Conservation (phyloP, 176 grass and related monocot genomes). For the Aegilops longissima region DNA sequence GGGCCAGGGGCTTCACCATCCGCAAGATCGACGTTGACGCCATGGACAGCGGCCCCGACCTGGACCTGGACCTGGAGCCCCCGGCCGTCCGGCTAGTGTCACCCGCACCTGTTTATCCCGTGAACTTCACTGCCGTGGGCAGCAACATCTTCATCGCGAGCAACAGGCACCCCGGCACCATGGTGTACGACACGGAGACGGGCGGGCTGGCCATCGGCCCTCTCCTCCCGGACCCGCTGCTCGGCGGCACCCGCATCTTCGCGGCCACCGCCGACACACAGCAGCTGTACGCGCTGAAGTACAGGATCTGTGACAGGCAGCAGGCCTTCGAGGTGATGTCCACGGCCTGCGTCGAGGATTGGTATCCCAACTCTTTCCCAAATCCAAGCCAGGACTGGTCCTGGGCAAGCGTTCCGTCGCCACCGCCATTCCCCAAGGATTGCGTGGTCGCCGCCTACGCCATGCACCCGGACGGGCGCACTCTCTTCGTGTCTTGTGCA, state of each 20-base stretch:
- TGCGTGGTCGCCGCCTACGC: not conserved
- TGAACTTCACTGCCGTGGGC: not conserved
- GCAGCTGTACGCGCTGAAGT: not conserved
- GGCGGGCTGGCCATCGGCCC: not conserved
- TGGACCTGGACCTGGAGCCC: too few relatives aligned
- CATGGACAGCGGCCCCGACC: too few relatives aligned
- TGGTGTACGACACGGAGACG: not conserved
- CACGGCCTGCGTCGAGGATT: not conserved
- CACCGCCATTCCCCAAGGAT: not conserved
- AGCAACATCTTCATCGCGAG: not conserved
- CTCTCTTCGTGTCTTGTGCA: not conserved
- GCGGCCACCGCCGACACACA: not conserved
- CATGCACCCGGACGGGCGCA: not conserved
- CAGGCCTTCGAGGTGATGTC: constrained; percentile 3
- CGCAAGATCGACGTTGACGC: too few relatives aligned
- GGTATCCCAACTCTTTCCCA: not conserved
- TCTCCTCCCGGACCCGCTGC: not conserved
- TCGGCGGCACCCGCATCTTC: not conserved
- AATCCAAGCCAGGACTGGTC: not conserved
- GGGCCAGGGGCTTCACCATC: too few relatives aligned
- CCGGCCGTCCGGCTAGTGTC: not conserved
- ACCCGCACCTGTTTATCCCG: not conserved
- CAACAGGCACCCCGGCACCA: not conserved
- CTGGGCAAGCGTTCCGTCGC: not conserved
- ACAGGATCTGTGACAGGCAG: not conserved